Evolutionary conservation across 2,329 filamentous ascomycete genomes (phyloP).

Genomic region (Diaporthe velutina): DNA sequence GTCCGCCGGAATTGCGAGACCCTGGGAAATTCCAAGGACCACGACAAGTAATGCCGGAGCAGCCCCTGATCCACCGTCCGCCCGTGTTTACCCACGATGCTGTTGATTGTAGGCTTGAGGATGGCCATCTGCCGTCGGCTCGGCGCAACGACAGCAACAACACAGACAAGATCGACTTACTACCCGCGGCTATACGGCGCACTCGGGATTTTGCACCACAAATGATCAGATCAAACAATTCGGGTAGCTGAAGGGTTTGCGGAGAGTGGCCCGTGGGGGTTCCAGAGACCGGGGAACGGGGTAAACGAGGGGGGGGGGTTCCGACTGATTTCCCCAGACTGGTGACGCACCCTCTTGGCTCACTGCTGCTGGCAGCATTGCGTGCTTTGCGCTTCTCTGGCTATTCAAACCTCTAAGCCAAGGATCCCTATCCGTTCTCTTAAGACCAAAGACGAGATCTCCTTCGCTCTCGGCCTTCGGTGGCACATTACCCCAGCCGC

Average conservation of each 20-base stretch:
- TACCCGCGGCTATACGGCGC: background rate
- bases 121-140: background rate
- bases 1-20: conserved; percentile 31
- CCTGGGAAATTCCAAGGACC: background rate
- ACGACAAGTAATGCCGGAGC: background rate
- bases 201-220: conserved; percentile 26
- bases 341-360: conserved; percentile 35
- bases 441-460: background rate
- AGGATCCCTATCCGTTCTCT: background rate
- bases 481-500: conserved; percentile 16
- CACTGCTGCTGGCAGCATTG: conserved; percentile 3
- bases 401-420: background rate
- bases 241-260: conserved; percentile 33
- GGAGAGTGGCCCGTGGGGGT: conserved; percentile 36
- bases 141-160: conserved; percentile 11
- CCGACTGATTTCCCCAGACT: conserved; percentile 38
- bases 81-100: background rate
- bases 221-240: conserved; percentile 36
- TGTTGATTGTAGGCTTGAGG: background rate
- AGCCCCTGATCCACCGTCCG: conserved; percentile 1
- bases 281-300: conserved; percentile 35
- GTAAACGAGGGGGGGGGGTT: conserved; percentile 15
- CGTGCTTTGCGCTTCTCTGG: conserved; percentile 1
- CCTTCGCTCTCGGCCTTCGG: conserved; percentile 21
- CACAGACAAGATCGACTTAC: background rate